Conservation (phyloP, 2,329 filamentous ascomycete species). For the Fusarium neocosmosporiellum region DNA sequence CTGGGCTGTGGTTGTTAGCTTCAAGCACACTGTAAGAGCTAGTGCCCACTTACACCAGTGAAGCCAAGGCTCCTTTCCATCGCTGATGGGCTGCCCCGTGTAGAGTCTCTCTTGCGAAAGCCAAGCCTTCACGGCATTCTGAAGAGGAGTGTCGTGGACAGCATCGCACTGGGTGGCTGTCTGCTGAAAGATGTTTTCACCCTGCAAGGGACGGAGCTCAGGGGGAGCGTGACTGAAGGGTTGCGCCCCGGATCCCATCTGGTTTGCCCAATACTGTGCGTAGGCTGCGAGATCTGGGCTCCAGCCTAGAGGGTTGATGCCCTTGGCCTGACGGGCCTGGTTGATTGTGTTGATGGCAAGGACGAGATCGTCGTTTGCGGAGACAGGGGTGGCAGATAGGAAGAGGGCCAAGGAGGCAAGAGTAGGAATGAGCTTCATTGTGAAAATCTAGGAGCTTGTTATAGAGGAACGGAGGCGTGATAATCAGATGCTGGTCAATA, state of each 20-base stretch:
- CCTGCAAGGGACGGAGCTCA: slow-evolving; percentile 47
- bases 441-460: neutral
- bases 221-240: slow-evolving; percentile 48
- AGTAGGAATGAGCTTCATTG: slow-evolving; percentile 14
- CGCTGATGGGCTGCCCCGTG: slow-evolving; percentile 45
- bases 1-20: slow-evolving; percentile 45
- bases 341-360: slow-evolving; percentile 47
- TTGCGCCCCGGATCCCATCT: slow-evolving; percentile 46
- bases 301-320: slow-evolving; percentile 45
- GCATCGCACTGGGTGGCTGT: slow-evolving; percentile 45
- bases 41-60: slow-evolving; percentile 49
- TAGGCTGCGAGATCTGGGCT: slow-evolving; percentile 46
- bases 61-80: slow-evolving; percentile 50
- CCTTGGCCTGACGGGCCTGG: slow-evolving; percentile 44
- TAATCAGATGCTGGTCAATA: neutral
- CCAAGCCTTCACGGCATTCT: slow-evolving; percentile 47
- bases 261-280: slow-evolving; percentile 50
- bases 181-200: slow-evolving; percentile 50
- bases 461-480: neutral
- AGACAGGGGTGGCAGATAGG: slow-evolving; percentile 10
- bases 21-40: neutral
- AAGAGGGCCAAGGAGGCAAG: slow-evolving; percentile 28
- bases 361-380: slow-evolving; percentile 38
- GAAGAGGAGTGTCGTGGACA: slow-evolving; percentile 45
- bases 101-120: slow-evolving; percentile 46